Conservation (phyloP, 2,329 filamentous ascomycete species). For the Claviceps citrina region DNA sequence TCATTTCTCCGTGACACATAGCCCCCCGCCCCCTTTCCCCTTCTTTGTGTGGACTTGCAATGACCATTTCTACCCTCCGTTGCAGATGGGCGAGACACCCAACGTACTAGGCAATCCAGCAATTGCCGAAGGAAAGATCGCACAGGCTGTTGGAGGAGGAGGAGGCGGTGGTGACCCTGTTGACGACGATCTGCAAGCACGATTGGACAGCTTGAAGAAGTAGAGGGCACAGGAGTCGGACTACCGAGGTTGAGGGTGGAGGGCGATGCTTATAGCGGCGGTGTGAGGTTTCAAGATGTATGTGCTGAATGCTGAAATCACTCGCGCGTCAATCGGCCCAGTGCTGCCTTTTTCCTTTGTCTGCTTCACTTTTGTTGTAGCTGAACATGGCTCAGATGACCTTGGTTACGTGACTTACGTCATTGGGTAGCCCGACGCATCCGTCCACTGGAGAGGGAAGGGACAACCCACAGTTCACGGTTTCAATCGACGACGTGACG, state of each 20-base stretch:
- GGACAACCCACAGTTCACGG: too few species aligned
- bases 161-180: slow-evolving; percentile 35
- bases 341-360: too few species aligned
- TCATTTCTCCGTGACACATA: background rate
- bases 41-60: background rate
- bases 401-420: too few species aligned
- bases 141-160: slow-evolving; percentile 64
- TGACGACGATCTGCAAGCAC: slow-evolving; percentile 90
- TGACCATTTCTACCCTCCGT: slow-evolving; percentile 6
- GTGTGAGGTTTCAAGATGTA: background rate
- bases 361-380: too few species aligned
- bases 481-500: too few species aligned
- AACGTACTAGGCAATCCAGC: slow-evolving; percentile 61
- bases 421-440: too few species aligned
- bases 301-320: too few species aligned
- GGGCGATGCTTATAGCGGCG: background rate
- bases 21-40: too few species aligned
- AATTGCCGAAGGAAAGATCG: slow-evolving; percentile 61
- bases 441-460: too few species aligned
- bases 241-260: background rate
- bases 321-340: too few species aligned
- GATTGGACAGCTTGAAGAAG: slow-evolving; percentile 70
- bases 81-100: slow-evolving; percentile 79
- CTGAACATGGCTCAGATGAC: too few species aligned
- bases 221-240: slow-evolving; percentile 17